Percentiles rank a stretch among this genome's conserved stretches.
These are phyloP conservation scores for Lanmaoa pseudosensibilis DNA, from an alignment of 768 basidiomycete genomes.

Conservation along the genomic window DNA sequence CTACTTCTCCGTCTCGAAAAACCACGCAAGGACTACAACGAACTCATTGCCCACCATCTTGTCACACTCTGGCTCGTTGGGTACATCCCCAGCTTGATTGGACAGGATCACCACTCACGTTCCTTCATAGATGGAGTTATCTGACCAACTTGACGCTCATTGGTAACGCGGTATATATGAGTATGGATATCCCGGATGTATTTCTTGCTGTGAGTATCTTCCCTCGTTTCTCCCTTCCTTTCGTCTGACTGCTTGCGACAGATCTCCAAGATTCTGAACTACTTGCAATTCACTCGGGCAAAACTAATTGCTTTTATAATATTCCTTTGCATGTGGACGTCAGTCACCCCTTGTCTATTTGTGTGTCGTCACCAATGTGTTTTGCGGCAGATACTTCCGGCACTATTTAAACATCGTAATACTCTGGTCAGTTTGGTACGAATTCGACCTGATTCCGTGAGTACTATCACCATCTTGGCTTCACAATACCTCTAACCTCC, in stretches of 20 bases:
- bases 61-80: constrained; percentile 95
- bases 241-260: constrained; percentile 29
- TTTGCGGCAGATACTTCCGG: constrained; percentile 74
- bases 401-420: constrained; percentile 88
- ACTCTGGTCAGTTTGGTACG: constrained; percentile 81
- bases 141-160: constrained; percentile 78
- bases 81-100: constrained; percentile 41
- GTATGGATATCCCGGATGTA: constrained; percentile 95
- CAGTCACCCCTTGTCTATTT: constrained; percentile 32
- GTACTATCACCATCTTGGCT: constrained; percentile 28
- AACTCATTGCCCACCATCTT: constrained; percentile 87
- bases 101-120: background rate
- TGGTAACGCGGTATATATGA: constrained; percentile 89
- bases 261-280: constrained; percentile 88
- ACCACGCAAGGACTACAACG: constrained; percentile 86
- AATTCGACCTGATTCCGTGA: constrained; percentile 75
- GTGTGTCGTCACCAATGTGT: background rate
- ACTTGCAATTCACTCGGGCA: constrained; percentile 65
- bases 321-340: constrained; percentile 83
- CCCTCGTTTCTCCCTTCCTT: background rate
- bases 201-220: constrained; percentile 70
- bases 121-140: constrained; percentile 72
- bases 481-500: constrained; percentile 2
- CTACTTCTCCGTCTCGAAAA: constrained; percentile 86
- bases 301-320: constrained; percentile 62